phyloP scores from a whole-genome alignment of 148 eudicot genomes.

The Heliosperma pusillum region DNA sequence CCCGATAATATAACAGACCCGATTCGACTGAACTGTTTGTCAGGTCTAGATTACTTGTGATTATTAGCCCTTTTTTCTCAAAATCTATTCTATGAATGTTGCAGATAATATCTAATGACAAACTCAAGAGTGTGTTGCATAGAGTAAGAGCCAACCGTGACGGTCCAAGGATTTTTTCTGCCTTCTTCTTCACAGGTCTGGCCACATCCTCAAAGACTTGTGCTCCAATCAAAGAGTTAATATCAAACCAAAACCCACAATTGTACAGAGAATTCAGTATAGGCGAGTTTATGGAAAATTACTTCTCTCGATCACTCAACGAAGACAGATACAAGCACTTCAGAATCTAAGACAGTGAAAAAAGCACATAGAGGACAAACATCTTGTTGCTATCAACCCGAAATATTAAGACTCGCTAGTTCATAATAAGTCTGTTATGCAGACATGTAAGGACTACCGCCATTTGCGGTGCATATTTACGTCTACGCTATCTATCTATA shows the following conservation, averaged over 20 bases:
- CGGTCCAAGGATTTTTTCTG: conserved; percentile 45
- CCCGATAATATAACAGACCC: too few relatives aligned
- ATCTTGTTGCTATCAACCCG: neutral
- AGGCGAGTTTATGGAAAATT: conserved; percentile 17
- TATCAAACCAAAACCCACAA: conserved; percentile 34
- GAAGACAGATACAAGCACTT: conserved; percentile 1
- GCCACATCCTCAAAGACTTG: conserved; percentile 12
- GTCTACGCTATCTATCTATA: too few relatives aligned
- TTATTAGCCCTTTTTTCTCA: neutral
- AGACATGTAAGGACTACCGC: too few relatives aligned
- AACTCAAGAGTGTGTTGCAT: conserved; percentile 33
- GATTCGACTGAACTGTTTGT: too few relatives aligned
- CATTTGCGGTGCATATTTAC: too few relatives aligned
- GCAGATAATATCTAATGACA: conserved; percentile 33
- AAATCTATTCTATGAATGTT: neutral
- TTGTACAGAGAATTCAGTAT: conserved; percentile 24
- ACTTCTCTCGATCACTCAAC: conserved; percentile 17
- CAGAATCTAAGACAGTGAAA: neutral
- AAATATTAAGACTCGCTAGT: too few relatives aligned
- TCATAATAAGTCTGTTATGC: too few relatives aligned
- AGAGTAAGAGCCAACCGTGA: conserved; percentile 27
- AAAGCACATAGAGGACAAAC: neutral
- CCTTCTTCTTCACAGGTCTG: conserved; percentile 29
- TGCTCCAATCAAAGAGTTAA: conserved; percentile 42
- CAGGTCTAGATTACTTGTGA: too few relatives aligned